These are phyloP conservation scores for Pleurozium schreberi DNA, from an alignment of 225 moss, liverwort and hornwort genomes.

Conservation along the genomic window DNA sequence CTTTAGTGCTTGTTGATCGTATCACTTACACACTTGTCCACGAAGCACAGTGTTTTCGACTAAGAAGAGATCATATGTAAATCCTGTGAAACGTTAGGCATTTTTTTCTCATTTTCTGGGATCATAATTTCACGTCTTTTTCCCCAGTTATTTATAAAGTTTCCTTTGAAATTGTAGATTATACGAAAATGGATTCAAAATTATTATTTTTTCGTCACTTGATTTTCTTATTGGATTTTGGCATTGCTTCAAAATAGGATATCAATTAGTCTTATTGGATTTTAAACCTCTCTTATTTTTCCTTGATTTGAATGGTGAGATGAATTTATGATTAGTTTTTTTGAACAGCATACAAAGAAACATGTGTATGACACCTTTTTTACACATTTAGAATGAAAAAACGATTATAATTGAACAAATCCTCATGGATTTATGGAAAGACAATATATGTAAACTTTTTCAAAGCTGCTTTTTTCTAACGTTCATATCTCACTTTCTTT, in stretches of 20 bases:
- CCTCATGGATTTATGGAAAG: not conserved
- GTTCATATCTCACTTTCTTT: not conserved
- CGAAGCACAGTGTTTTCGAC: not conserved
- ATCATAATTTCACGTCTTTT: no score
- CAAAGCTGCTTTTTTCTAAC: not conserved
- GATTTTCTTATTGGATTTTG: not conserved
- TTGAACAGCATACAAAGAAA: not conserved
- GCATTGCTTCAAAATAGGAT: not conserved
- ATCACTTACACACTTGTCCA: not conserved
- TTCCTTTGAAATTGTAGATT: not conserved
- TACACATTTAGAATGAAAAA: not conserved
- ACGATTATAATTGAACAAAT: not conserved
- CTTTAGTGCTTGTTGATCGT: not conserved
- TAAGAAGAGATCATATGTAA: not conserved
- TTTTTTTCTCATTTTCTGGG: not conserved
- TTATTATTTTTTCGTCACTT: not conserved
- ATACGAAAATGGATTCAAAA: not conserved
- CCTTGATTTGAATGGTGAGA: not conserved
- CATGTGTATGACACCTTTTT: not conserved
- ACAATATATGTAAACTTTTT: not conserved
- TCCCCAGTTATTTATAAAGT: not conserved
- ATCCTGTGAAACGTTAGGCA: no score
- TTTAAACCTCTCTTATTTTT: no score
- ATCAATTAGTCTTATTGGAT: not conserved
- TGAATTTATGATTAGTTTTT: no score